Conservation (phyloP, 2,329 filamentous ascomycete genomes). For the Xylaria sp. region DNA sequence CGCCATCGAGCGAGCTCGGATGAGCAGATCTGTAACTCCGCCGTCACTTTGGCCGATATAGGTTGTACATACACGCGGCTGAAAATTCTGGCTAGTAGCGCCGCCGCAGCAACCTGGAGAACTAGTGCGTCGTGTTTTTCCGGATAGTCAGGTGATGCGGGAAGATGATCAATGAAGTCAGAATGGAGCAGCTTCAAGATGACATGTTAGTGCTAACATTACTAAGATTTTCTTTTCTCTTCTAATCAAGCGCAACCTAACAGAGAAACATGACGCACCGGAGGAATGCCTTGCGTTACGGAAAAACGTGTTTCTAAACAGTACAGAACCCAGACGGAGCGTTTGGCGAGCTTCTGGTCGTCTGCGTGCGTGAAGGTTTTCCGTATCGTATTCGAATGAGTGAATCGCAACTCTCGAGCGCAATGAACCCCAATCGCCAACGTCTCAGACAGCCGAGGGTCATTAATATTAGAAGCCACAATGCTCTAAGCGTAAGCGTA, state of each 20-base stretch:
- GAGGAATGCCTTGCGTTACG: constrained; percentile 3
- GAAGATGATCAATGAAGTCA: constrained; percentile 19
- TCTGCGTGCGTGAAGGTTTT: constrained; percentile 3
- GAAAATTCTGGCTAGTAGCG: not conserved
- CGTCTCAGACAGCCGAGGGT: not conserved
- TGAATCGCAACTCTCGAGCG: constrained; percentile 10
- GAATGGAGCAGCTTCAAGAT: constrained; percentile 2
- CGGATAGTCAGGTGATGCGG: not conserved
- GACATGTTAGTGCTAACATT: not conserved
- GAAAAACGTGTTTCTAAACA: constrained; percentile 3
- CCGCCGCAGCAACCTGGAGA: not conserved
- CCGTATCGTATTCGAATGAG: constrained; percentile 1
- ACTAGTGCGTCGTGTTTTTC: constrained; percentile 4
- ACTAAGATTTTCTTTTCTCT: not conserved
- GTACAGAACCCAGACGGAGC: constrained; percentile 12
- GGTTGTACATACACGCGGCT: constrained; percentile 4
- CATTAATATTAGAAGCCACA: constrained; percentile 14
- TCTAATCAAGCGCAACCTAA: not conserved
- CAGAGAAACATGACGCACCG: not conserved
- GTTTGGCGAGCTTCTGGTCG: constrained; percentile 9
- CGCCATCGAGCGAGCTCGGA: constrained; percentile 17
- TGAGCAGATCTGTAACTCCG: constrained; percentile 9
- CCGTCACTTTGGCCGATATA: not conserved
- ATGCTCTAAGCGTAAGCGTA: not conserved
- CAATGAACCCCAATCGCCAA: constrained; percentile 7